These are phyloP conservation scores for Didymella sp. DNA, from an alignment of 2,329 filamentous ascomycete genomes.

Conservation along the genomic window DNA sequence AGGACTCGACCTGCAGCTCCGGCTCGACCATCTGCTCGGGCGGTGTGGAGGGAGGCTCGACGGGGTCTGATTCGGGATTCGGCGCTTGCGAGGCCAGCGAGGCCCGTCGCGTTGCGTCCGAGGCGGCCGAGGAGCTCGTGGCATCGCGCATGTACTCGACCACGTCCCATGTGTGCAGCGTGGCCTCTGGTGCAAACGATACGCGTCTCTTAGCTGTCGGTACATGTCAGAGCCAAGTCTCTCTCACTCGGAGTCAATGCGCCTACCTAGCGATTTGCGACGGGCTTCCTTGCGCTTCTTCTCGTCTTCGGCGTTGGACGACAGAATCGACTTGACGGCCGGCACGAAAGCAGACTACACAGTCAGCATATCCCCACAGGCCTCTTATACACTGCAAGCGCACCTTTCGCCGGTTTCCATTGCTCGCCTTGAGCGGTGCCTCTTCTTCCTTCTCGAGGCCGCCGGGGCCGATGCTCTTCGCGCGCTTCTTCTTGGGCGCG, in stretches of 20 bases:
- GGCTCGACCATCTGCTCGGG: constrained; percentile 67
- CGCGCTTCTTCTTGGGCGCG: constrained; percentile 60
- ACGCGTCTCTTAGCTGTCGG: constrained; percentile 79
- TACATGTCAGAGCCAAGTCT: constrained; percentile 21
- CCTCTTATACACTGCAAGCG: constrained; percentile 26
- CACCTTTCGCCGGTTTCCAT: constrained; percentile 83
- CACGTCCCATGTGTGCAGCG: constrained; percentile 95
- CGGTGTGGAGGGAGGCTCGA: constrained; percentile 67
- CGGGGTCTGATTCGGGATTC: constrained; percentile 54
- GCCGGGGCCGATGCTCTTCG: constrained; percentile 95
- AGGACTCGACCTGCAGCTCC: constrained; percentile 63
- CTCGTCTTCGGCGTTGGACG: constrained; percentile 64
- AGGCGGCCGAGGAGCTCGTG: constrained; percentile 74
- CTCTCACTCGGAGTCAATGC: not conserved
- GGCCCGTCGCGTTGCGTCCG: constrained; percentile 75
- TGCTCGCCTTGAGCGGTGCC: constrained; percentile 72
- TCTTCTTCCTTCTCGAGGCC: constrained; percentile 89
- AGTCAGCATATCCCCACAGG: constrained; percentile 25
- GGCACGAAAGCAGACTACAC: constrained; percentile 56
- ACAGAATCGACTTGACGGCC: constrained; percentile 61
- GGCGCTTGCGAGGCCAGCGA: constrained; percentile 63
- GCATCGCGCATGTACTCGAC: constrained; percentile 89
- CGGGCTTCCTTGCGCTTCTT: constrained; percentile 81
- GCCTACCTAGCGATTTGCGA: constrained; percentile 80
- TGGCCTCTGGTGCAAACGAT: constrained; percentile 96